Conservation (phyloP, 2,329 filamentous ascomycete species). For the Celoporthe dispersa region DNA sequence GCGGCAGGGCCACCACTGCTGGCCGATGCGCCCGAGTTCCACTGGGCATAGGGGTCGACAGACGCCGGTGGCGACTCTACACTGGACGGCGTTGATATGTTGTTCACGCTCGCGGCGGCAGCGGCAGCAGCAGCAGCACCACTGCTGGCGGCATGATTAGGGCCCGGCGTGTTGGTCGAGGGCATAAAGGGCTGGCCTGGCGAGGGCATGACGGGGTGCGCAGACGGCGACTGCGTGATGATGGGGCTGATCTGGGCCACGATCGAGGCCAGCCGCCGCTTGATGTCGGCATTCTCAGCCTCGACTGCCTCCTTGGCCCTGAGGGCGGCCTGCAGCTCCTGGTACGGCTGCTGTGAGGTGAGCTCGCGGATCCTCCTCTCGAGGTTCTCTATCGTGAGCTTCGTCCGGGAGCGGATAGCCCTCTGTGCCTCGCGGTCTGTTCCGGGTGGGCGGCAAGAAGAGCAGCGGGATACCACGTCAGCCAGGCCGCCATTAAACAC, state of each 20-base stretch:
- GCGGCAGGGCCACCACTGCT: constrained; percentile 27
- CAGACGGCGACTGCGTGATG: constrained; percentile 42
- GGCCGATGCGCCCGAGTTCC: constrained; percentile 33
- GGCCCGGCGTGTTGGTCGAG: constrained; percentile 33
- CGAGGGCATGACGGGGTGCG: constrained; percentile 27
- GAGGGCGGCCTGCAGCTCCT: constrained; percentile 78
- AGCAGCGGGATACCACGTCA: neutral
- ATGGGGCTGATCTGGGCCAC: constrained; percentile 64
- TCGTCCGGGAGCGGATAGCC: constrained; percentile 82
- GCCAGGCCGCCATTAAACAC: neutral
- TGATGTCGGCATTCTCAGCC: constrained; percentile 80
- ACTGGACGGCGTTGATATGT: constrained; percentile 46
- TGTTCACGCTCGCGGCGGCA: constrained; percentile 33
- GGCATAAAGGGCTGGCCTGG: constrained; percentile 37
- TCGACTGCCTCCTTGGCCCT: constrained; percentile 77
- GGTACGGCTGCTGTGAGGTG: constrained; percentile 79
- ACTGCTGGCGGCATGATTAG: constrained; percentile 23
- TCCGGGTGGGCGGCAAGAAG: too few relatives aligned
- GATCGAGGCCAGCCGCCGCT: constrained; percentile 67
- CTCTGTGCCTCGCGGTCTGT: constrained; percentile 83
- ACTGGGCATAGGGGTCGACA: constrained; percentile 37
- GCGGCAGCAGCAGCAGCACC: too few relatives aligned
- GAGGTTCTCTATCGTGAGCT: constrained; percentile 75
- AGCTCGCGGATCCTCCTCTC: constrained; percentile 76
- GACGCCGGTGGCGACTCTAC: constrained; percentile 41